phyloP scores from a whole-genome alignment of 148 eudicot genomes.

The Silene conica region DNA sequence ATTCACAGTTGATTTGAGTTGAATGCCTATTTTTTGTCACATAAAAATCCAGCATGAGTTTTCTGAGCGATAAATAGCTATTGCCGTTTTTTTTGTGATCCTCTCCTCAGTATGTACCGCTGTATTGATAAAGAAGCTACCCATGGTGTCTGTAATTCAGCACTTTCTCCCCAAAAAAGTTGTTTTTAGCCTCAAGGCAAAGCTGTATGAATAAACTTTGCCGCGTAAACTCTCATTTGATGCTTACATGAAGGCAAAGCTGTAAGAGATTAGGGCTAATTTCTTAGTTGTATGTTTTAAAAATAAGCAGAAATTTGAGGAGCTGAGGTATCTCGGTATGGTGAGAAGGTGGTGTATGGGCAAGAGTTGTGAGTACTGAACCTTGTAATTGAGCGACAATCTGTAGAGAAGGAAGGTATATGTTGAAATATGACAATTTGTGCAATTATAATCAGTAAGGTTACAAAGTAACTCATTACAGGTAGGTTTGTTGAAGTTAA shows the following conservation, averaged over 20 bases:
- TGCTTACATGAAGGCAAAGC: background rate
- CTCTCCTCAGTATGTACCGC: background rate
- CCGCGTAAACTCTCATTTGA: slow-evolving; percentile 50
- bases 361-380: no score
- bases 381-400: no score
- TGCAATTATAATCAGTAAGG: no score
- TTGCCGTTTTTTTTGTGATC: slow-evolving; percentile 29
- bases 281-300: background rate
- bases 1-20: background rate
- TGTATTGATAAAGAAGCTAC: background rate
- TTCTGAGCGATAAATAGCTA: slow-evolving; percentile 70
- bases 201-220: slow-evolving; percentile 66
- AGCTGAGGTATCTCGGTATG: slow-evolving; percentile 58
- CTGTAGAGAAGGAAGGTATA: no score
- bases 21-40: slow-evolving; percentile 17
- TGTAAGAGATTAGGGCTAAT: background rate
- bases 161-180: slow-evolving; percentile 78
- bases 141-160: slow-evolving; percentile 24
- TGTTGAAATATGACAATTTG: no score
- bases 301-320: slow-evolving; percentile 45
- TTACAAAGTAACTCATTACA: no score
- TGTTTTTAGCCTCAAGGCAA: slow-evolving; percentile 68
- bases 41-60: slow-evolving; percentile 56
- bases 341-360: no score
- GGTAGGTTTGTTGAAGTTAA: no score